Evolutionary conservation across 768 basidiomycete genomes (phyloP).

Genomic region (Hygrocybe punicea): DNA sequence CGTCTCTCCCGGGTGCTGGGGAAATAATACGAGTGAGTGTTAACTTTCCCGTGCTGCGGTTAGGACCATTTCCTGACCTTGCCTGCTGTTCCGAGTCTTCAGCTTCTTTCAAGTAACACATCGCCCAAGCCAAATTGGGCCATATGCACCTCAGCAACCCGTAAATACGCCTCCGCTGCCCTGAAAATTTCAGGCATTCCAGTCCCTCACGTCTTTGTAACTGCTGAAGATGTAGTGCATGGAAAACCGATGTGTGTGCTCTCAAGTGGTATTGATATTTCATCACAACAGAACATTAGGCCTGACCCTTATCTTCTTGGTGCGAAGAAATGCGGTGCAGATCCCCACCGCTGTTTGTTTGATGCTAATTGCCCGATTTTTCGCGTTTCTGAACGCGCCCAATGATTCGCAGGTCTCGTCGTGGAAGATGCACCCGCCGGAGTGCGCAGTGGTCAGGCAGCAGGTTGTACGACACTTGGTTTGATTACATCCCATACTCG

Average conservation of each 20-base stretch:
- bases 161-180: slow-evolving; percentile 68
- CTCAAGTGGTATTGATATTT: slow-evolving; percentile 4
- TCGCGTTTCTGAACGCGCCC: background rate
- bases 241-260: slow-evolving; percentile 72
- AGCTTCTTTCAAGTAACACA: background rate
- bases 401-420: slow-evolving; percentile 57
- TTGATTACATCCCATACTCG: slow-evolving; percentile 77
- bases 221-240: slow-evolving; percentile 74
- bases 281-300: slow-evolving; percentile 28
- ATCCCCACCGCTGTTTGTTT: slow-evolving; percentile 56
- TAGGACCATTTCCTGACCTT: background rate
- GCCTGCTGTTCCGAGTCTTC: background rate
- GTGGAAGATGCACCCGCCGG: slow-evolving; percentile 92
- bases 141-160: slow-evolving; percentile 85
- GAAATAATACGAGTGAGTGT: slow-evolving; percentile 53
- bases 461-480: slow-evolving; percentile 82
- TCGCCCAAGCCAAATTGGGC: slow-evolving; percentile 70
- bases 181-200: slow-evolving; percentile 63
- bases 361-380: slow-evolving; percentile 1
- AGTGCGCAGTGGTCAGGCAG: slow-evolving; percentile 70
- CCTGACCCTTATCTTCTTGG: slow-evolving; percentile 92
- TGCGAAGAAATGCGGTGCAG: slow-evolving; percentile 64
- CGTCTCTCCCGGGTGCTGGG: slow-evolving; percentile 69
- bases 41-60: background rate
- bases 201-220: slow-evolving; percentile 70